phyloP scores from a whole-genome alignment of 106 monocot species.

The Allium cepa region DNA sequence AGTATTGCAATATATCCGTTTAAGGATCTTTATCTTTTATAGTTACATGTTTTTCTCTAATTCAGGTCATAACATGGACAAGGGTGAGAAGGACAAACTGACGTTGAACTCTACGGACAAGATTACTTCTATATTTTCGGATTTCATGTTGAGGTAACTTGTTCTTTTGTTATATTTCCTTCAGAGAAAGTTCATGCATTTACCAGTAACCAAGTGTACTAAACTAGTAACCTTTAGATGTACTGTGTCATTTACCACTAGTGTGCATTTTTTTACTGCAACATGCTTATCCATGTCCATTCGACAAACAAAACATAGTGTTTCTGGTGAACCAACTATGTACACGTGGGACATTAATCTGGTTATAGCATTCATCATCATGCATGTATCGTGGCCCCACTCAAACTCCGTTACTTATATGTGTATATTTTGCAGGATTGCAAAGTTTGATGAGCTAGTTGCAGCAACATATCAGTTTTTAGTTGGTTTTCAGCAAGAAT shows the following conservation, averaged over 20 bases:
- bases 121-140: conserved; percentile 4
- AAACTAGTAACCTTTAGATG: no score
- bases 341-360: not conserved
- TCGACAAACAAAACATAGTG: no score
- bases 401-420: not conserved
- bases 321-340: no score
- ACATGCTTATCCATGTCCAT: no score
- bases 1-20: no score
- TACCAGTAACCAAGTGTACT: no score
- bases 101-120: not conserved
- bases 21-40: no score
- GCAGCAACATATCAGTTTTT: conserved; percentile 3
- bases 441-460: conserved; percentile 21
- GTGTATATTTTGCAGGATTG: conserved; percentile 6
- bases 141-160: conserved; percentile 8
- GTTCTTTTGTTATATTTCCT: no score
- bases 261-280: no score
- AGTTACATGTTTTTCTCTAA: not conserved
- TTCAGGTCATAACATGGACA: not conserved
- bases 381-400: not conserved
- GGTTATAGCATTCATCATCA: not conserved
- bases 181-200: no score
- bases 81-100: not conserved
- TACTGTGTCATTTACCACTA: no score
- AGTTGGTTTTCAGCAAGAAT: conserved; percentile 5